Evolutionary conservation across 225 moss, liverwort and hornwort species (phyloP), one percentile per base, ranked within the genome.

Genomic region (Pseudisothecium myosuroides): DNA sequence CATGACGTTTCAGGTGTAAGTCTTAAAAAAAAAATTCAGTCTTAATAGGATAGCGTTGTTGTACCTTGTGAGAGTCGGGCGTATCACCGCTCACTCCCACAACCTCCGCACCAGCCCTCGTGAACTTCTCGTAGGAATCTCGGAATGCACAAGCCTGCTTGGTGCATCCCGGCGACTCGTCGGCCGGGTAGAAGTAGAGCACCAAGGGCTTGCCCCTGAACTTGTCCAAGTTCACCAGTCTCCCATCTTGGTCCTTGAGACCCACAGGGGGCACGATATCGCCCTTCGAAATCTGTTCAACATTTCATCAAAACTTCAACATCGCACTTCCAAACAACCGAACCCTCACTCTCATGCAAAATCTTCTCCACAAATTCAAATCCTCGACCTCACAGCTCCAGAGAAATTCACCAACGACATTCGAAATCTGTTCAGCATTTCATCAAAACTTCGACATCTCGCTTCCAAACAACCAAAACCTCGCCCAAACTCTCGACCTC

Each of bases 61-160:
- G 37, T 92, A 97, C 98, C 97, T 86, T 96, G 88, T 98, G 98
- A 87, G 98, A 98, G 28, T 89, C 95, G 43, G 98, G 97, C 58
- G 89, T 55, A 91, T 98, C 98, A 55, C 93, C 96, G 67, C 98
- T 98, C 67, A 98, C 96, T 65, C 98, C 98, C 74, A 98, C 90
- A 9, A 98, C 98, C 89, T 95, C 96, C n/a, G 98, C 98, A 73
- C 98, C 98, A 39, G 97, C 96, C 84, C 85, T 97, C 86, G 76
- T 96, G 87, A 98, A 98, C 91, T 97, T 97, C 83, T 98, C 97
- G 39, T 97, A 98, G 4, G 98, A 97, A 87, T 98, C 98, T 49
- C 98, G 97, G 87, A 98, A 98, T 17, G 98, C 96, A 90, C 98
- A 98, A 24, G 98, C 98, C 95, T 98, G 96, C 92, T 96, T 98